These are phyloP conservation scores for Neofusicoccum laricinum DNA, from an alignment of 2,329 filamentous ascomycete genomes.

Conservation along the genomic window DNA sequence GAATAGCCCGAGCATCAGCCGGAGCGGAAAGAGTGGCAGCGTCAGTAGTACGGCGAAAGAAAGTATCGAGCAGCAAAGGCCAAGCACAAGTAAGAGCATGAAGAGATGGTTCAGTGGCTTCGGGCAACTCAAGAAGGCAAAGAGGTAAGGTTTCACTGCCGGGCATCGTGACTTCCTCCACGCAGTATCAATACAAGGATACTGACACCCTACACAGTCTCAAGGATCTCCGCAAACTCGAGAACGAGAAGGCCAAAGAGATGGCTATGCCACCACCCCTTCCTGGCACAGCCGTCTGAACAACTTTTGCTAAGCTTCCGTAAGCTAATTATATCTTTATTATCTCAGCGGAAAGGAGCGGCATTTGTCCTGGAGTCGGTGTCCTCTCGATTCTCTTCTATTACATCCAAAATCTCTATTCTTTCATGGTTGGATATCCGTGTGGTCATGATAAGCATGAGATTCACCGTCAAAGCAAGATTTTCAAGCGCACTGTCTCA, in stretches of 20 bases:
- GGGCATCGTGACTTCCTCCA: no score
- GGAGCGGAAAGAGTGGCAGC: not conserved
- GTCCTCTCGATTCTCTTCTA: not conserved
- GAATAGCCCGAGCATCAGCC: not conserved
- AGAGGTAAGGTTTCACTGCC: not conserved
- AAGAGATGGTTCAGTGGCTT: conserved; percentile 13
- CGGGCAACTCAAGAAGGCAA: conserved; percentile 7
- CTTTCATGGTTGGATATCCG: not conserved
- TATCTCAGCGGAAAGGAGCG: not conserved
- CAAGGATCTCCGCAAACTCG: conserved; percentile 14
- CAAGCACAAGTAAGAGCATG: conserved; percentile 5
- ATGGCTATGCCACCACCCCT: conserved; percentile 16
- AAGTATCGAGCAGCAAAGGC: not conserved
- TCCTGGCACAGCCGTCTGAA: conserved; percentile 12
- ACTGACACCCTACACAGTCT: not conserved
- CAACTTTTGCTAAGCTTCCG: not conserved
- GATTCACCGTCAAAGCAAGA: not conserved
- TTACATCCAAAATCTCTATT: not conserved
- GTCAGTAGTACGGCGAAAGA: not conserved
- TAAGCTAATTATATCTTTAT: not conserved
- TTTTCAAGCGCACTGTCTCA: not conserved
- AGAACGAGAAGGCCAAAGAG: conserved; percentile 16
- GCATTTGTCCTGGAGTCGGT: not conserved
- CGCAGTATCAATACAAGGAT: not conserved
- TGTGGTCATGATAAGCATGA: not conserved